Evolutionary conservation across 345 rosid genomes (phyloP).

Genomic region (Pseudoturritis turrita): DNA sequence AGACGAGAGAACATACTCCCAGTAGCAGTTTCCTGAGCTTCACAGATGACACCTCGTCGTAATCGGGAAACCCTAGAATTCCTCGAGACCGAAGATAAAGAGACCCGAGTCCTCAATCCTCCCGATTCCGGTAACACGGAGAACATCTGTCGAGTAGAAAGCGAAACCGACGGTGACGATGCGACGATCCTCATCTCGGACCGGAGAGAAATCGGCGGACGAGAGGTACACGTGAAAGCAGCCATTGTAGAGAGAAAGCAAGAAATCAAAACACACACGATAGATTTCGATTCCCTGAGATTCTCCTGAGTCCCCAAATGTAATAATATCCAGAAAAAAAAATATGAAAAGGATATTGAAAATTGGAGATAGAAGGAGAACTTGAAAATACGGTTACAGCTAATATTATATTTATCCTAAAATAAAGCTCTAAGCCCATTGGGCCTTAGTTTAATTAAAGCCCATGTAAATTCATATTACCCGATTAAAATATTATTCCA

Average conservation of each 20-base stretch:
- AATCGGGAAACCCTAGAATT: slow-evolving; percentile 31
- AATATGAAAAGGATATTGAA: neutral
- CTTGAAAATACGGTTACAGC: neutral
- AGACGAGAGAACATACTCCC: slow-evolving; percentile 37
- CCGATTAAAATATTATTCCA: neutral
- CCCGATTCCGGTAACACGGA: slow-evolving; percentile 37
- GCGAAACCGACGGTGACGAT: slow-evolving; percentile 13
- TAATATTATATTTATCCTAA: neutral
- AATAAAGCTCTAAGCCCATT: neutral
- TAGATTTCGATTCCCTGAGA: slow-evolving; percentile 12
- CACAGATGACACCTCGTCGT: slow-evolving; percentile 38
- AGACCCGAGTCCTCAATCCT: slow-evolving; percentile 43
- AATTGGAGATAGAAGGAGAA: neutral
- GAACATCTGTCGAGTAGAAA: slow-evolving; percentile 10
- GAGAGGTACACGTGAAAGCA: slow-evolving; percentile 30
- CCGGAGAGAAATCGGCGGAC: slow-evolving; percentile 28
- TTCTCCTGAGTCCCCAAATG: neutral
- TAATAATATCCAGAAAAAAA: slow-evolving; percentile 19
- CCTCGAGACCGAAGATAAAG: slow-evolving; percentile 30
- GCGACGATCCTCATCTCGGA: slow-evolving; percentile 21
- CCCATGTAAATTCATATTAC: neutral
- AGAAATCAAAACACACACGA: neutral
- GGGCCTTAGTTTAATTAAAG: neutral
- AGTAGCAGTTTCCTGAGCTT: slow-evolving; percentile 49
- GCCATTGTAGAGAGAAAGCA: slow-evolving; percentile 35